phyloP scores from a whole-genome alignment of 1,139 yeast genomes.

The Tardiomyces depauwii region DNA sequence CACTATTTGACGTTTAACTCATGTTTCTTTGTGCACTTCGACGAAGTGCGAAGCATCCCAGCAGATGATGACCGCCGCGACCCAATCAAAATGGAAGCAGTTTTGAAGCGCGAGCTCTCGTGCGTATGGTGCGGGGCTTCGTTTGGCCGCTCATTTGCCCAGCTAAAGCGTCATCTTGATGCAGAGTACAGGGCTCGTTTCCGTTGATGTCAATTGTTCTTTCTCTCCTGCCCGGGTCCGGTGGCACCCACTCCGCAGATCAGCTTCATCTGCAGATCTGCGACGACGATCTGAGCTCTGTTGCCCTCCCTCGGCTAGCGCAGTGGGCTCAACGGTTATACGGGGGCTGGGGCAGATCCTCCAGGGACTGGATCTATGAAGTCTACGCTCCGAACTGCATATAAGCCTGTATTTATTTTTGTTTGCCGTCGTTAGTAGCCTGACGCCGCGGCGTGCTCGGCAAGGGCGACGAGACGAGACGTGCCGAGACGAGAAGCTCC shows the following conservation, averaged over 20 bases:
- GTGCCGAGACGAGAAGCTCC: not conserved
- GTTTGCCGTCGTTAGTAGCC: not conserved
- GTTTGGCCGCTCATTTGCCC: slow-evolving; percentile 37
- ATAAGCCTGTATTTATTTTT: no score
- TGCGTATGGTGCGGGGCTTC: slow-evolving; percentile 40
- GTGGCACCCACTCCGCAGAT: not conserved
- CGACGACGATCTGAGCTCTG: no score
- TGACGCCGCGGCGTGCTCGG: not conserved
- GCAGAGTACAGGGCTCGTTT: slow-evolving; percentile 21
- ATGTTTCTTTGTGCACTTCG: slow-evolving; percentile 48
- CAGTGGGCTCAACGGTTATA: no score
- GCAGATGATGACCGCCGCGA: slow-evolving; percentile 6
- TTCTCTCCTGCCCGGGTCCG: no score
- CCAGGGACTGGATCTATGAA: no score
- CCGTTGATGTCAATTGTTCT: not conserved
- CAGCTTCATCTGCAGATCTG: no score
- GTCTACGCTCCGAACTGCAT: no score
- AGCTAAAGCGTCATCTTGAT: slow-evolving; percentile 39
- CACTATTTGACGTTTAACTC: slow-evolving; percentile 70
- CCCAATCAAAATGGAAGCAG: slow-evolving; percentile 13
- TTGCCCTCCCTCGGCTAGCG: no score
- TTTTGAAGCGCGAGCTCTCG: slow-evolving; percentile 32
- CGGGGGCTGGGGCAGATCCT: no score
- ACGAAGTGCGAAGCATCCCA: slow-evolving; percentile 15
- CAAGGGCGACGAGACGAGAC: not conserved